phyloP scores from a whole-genome alignment of 139 green algal species.

The Trebouxia sp. region DNA sequence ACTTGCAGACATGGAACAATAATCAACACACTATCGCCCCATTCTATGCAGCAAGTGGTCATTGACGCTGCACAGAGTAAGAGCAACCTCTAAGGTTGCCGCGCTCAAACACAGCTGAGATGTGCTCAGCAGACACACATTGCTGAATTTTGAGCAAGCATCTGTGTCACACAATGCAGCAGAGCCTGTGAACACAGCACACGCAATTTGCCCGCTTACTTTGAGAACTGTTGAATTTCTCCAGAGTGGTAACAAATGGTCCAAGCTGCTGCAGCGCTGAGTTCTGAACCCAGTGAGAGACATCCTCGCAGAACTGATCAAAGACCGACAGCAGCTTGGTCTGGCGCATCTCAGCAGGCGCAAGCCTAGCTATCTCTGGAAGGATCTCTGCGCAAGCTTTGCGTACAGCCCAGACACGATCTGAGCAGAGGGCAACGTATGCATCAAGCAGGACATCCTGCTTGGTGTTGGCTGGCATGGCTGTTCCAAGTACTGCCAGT shows the following conservation, averaged over 20 bases:
- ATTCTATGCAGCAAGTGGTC: no score
- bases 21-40: no score
- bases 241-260: conserved; percentile 32
- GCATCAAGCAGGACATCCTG: background rate
- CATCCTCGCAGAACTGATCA: conserved; percentile 28
- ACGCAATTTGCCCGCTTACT: background rate
- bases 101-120: no score
- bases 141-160: no score
- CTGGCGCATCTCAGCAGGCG: background rate
- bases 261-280: conserved; percentile 32
- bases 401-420: conserved; percentile 39
- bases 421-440: background rate
- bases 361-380: background rate
- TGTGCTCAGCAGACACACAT: no score
- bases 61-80: no score
- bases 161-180: background rate
- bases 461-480: background rate
- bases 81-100: no score
- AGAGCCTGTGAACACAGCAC: background rate
- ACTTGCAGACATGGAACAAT: no score
- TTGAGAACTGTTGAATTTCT: background rate
- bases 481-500: background rate
- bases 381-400: conserved; percentile 28
- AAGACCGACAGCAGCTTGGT: conserved; percentile 28
- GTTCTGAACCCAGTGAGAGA: conserved; percentile 36